A percentile compares a stretch with the other conserved stretches of the same genome.
phyloP scores from a whole-genome alignment of 306 rosid species.

The Purshia tridentata region DNA sequence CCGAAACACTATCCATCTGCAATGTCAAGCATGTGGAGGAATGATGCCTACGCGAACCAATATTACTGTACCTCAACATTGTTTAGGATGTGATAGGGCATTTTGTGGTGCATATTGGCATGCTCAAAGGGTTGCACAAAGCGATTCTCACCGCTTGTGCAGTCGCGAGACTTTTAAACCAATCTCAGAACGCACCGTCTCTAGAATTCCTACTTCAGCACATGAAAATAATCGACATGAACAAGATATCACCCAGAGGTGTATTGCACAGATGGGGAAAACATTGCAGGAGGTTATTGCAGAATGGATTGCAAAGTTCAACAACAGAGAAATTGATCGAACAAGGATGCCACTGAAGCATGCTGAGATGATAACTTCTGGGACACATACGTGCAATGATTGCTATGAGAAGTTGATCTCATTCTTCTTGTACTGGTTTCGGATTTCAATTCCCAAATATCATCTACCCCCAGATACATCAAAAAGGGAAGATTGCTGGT shows the following conservation, averaged over 20 bases:
- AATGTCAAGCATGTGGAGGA: conserved; percentile 93
- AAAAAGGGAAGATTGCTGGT: conserved; percentile 88
- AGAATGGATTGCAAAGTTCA: conserved; percentile 64
- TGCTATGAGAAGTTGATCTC: conserved; percentile 79
- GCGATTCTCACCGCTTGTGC: conserved; percentile 53
- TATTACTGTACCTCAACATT: conserved; percentile 63
- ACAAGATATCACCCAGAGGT: conserved; percentile 70
- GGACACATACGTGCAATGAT: conserved; percentile 60
- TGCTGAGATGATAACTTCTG: conserved; percentile 55
- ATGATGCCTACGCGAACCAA: conserved; percentile 84
- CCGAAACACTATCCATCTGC: conserved; percentile 63
- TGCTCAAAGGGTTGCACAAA: conserved; percentile 48
- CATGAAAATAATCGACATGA: conserved; percentile 85
- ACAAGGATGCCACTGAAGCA: conserved; percentile 57
- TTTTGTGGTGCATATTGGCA: conserved; percentile 90
- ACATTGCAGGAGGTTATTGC: conserved; percentile 74
- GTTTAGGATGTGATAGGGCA: conserved; percentile 85
- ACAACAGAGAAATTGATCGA: conserved; percentile 75
- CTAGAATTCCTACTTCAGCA: conserved; percentile 57
- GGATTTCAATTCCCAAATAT: conserved; percentile 56
- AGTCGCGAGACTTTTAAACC: conserved; percentile 61
- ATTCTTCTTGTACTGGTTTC: conserved; percentile 87
- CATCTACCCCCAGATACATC: conserved; percentile 55
- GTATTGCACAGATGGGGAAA: conserved; percentile 78
- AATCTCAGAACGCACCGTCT: conserved; percentile 50